Conservation (phyloP, 2,329 filamentous ascomycete species). For the Nannizzia gypsea region DNA sequence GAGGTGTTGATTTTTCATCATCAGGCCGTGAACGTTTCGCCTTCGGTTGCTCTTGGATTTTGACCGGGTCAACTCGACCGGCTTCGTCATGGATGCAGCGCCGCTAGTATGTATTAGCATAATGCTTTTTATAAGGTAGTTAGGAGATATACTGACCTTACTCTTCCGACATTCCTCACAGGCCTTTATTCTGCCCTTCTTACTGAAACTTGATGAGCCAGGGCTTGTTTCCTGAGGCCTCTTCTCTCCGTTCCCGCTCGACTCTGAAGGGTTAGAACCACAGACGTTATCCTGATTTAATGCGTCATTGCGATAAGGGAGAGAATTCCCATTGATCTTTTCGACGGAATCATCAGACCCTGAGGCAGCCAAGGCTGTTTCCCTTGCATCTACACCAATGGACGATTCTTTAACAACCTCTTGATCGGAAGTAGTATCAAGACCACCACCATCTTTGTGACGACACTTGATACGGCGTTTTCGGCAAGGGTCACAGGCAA, state of each 20-base stretch:
- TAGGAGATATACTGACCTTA: conserved; percentile 41
- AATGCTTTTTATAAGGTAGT: background rate
- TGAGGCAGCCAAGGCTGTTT: background rate
- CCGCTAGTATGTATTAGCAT: conserved; percentile 35
- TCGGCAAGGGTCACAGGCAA: conserved; percentile 52
- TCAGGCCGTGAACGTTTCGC: conserved; percentile 42
- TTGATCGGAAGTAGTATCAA: conserved; percentile 10
- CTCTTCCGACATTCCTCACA: conserved; percentile 56
- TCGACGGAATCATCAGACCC: background rate
- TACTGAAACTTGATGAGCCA: conserved; percentile 31
- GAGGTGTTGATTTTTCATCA: conserved; percentile 25
- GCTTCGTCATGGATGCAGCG: conserved; percentile 56
- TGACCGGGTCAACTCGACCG: conserved; percentile 52
- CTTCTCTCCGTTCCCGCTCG: conserved; percentile 12
- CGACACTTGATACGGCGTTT: conserved; percentile 52
- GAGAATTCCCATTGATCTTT: background rate
- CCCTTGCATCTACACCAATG: background rate
- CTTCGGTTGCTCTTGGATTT: conserved; percentile 50
- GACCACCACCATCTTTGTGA: conserved; percentile 45
- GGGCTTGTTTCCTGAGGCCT: conserved; percentile 22
- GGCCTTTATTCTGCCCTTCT: conserved; percentile 51
- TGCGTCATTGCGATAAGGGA: background rate
- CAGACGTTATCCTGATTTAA: background rate
- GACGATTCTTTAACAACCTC: background rate
- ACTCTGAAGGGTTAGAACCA: background rate